A percentile compares a stretch with the other conserved stretches of the same genome.
These are phyloP conservation scores for Pythium sukuiense DNA, from an alignment of 352 stramenopile genomes.

Conservation along the genomic window DNA sequence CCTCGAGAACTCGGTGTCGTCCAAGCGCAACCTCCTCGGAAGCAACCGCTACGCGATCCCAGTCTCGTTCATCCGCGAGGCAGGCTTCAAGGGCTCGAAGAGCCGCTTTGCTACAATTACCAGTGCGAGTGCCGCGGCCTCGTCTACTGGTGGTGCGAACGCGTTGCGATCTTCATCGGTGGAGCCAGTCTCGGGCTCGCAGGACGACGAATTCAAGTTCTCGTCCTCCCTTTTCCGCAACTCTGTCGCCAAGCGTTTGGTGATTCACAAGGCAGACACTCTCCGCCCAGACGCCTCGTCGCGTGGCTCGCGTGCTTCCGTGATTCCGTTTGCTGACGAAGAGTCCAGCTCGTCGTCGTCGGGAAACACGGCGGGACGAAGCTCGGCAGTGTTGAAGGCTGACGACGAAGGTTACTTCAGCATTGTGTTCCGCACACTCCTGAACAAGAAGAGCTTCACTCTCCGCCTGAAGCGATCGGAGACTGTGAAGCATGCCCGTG, in stretches of 20 bases:
- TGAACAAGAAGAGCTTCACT: conserved; percentile 71
- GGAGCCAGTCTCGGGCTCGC: conserved; percentile 9
- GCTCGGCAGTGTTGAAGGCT: conserved; percentile 36
- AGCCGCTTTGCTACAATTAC: conserved; percentile 60
- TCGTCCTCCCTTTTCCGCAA: conserved; percentile 36
- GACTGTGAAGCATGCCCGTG: conserved; percentile 54
- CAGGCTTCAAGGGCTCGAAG: conserved; percentile 69
- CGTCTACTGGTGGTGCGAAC: conserved; percentile 16
- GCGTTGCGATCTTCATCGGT: conserved; percentile 20
- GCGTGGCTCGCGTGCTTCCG: conserved; percentile 40
- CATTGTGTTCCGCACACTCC: conserved; percentile 63
- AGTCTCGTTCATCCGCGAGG: conserved; percentile 72
- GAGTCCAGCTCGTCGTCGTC: conserved; percentile 25
- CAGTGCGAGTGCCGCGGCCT: conserved; percentile 21
- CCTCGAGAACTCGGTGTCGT: conserved; percentile 51
- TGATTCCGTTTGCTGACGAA: conserved; percentile 57
- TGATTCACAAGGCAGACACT: conserved; percentile 26
- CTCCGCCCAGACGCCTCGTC: conserved; percentile 11
- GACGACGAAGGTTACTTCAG: conserved; percentile 59
- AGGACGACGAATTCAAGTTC: conserved; percentile 35
- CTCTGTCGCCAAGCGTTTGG: conserved; percentile 26
- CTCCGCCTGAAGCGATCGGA: conserved; percentile 49
- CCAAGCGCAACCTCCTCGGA: conserved; percentile 51
- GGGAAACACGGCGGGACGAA: conserved; percentile 3
- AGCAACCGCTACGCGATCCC: conserved; percentile 45